A percentile compares a stretch with the other conserved stretches of the same genome.
phyloP scores from a whole-genome alignment of 495 filamentous ascomycete genomes.

The Penicillium steckii region DNA sequence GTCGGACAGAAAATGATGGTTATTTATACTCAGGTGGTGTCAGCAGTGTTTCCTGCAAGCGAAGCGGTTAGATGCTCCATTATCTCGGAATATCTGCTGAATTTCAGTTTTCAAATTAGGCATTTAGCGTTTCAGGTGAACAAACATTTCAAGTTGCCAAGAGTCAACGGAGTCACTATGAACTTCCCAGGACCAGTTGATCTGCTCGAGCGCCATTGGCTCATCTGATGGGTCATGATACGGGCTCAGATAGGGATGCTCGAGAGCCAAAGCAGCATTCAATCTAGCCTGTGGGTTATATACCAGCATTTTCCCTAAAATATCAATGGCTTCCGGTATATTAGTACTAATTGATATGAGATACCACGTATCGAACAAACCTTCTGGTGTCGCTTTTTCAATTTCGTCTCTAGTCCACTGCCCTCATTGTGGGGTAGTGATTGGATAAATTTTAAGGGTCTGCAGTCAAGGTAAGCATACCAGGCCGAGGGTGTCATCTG shows the following conservation, averaged over 20 bases:
- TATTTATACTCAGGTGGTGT: too few relatives aligned
- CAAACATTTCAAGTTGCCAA: neutral
- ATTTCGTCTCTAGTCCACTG: neutral
- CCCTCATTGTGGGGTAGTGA: neutral
- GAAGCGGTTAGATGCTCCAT: too few relatives aligned
- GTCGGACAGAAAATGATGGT: too few relatives aligned
- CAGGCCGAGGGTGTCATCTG: neutral
- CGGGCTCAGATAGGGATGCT: neutral
- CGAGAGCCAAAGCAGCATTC: neutral
- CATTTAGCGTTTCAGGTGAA: too few relatives aligned
- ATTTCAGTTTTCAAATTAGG: too few relatives aligned
- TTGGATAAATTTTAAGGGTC: neutral
- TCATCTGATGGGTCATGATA: slow-evolving; percentile 10
- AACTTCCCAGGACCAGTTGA: neutral
- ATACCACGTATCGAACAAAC: neutral
- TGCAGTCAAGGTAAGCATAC: neutral
- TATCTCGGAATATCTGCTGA: too few relatives aligned
- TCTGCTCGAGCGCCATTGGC: neutral
- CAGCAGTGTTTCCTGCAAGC: too few relatives aligned
- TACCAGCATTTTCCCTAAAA: slow-evolving; percentile 1
- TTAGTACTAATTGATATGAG: neutral
- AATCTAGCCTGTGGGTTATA: neutral
- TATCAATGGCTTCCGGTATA: neutral
- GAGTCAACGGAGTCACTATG: neutral
- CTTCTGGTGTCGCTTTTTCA: neutral